phyloP scores from a whole-genome alignment of 108 stramenopile species.

The Skeletonema menzelii region DNA sequence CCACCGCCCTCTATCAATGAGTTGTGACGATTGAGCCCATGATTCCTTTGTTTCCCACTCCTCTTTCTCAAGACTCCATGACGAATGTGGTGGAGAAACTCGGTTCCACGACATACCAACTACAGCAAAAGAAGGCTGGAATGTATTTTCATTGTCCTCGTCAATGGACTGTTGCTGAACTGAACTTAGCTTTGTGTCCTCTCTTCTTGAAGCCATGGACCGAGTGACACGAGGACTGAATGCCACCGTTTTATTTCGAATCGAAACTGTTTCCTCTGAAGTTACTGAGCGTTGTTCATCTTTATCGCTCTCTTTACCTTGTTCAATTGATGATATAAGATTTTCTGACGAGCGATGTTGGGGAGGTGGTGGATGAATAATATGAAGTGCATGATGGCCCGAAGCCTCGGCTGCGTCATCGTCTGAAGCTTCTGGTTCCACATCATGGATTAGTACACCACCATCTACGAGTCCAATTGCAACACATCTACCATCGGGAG shows the following conservation, averaged over 20 bases:
- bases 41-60: constrained; percentile 37
- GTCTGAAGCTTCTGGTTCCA: constrained; percentile 38
- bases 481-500: constrained; percentile 73
- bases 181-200: background rate
- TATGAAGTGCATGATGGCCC: constrained; percentile 5
- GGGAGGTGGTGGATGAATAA: background rate
- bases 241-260: background rate
- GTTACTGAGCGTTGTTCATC: background rate
- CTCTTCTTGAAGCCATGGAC: constrained; percentile 30
- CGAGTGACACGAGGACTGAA: constrained; percentile 41
- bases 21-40: constrained; percentile 56
- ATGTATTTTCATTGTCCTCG: background rate
- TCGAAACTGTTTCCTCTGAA: background rate
- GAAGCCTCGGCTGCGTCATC: constrained; percentile 1
- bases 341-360: background rate
- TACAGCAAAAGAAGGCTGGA: constrained; percentile 8
- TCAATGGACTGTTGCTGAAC: background rate
- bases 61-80: constrained; percentile 7
- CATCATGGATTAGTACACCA: constrained; percentile 49
- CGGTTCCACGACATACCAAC: constrained; percentile 42
- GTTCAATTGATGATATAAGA: background rate
- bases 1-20: constrained; percentile 23
- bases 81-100: constrained; percentile 13
- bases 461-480: constrained; percentile 58
- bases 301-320: background rate